Percentiles rank a stretch among this genome's conserved stretches.
Evolutionary conservation across 192 early-diverging fungal genomes (phyloP).

Genomic region (Coemansia sp.): DNA sequence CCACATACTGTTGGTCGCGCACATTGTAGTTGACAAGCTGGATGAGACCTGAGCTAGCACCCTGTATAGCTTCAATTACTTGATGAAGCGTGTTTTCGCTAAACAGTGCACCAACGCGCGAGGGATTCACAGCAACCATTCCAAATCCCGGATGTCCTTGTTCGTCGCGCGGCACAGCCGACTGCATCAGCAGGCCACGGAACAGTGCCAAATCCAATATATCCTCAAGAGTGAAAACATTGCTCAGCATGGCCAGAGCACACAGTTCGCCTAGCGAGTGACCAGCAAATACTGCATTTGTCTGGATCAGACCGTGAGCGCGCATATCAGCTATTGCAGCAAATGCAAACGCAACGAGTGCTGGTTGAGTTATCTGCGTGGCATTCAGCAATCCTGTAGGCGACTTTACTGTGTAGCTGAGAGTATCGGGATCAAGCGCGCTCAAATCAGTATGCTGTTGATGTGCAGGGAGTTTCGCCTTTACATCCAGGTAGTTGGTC

Average conservation of each 20-base stretch:
- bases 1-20: slow-evolving; percentile 90
- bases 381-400: slow-evolving; percentile 81
- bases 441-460: neutral
- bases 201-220: slow-evolving; percentile 89
- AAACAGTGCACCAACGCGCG: slow-evolving; percentile 73
- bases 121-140: slow-evolving; percentile 91
- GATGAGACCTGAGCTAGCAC: slow-evolving; percentile 65
- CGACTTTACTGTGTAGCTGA: slow-evolving; percentile 54
- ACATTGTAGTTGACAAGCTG: slow-evolving; percentile 98
- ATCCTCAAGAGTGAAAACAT: slow-evolving; percentile 76
- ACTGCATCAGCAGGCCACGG: slow-evolving; percentile 97
- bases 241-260: slow-evolving; percentile 76
- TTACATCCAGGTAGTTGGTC: slow-evolving; percentile 77
- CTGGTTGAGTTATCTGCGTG: slow-evolving; percentile 93
- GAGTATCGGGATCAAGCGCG: slow-evolving; percentile 17
- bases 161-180: slow-evolving; percentile 78
- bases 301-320: slow-evolving; percentile 75
- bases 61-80: slow-evolving; percentile 70
- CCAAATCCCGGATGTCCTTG: slow-evolving; percentile 85
- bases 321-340: slow-evolving; percentile 88
- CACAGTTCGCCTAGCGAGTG: slow-evolving; percentile 94
- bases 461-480: slow-evolving; percentile 1
- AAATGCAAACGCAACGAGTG: slow-evolving; percentile 81
- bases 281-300: slow-evolving; percentile 82
- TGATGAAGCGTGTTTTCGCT: slow-evolving; percentile 65